phyloP scores from a whole-genome alignment of 225 moss, liverwort and hornwort genomes.

The Neckera pumila region DNA sequence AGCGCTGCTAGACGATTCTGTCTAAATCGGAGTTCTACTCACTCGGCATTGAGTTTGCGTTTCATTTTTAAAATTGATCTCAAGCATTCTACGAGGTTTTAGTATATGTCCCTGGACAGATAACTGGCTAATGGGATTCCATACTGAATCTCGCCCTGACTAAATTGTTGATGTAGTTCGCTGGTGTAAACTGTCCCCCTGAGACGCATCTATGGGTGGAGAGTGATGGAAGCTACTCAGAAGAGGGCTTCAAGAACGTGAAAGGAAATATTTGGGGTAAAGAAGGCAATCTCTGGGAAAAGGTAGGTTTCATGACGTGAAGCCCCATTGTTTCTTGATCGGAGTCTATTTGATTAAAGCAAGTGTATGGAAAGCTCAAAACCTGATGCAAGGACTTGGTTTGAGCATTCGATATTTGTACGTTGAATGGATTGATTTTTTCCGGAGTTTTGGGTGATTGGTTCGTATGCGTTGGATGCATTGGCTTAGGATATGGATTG shows the following conservation, averaged over 20 bases:
- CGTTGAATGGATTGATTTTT: background rate
- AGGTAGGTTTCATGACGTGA: constrained; percentile 11
- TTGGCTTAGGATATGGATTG: background rate
- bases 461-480: background rate
- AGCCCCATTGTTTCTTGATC: background rate
- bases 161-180: constrained; percentile 49
- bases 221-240: constrained; percentile 68
- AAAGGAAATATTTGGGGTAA: constrained; percentile 99
- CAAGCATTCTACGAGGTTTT: background rate
- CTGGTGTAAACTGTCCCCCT: constrained; percentile 79
- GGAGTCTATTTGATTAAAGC: background rate
- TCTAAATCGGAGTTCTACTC: background rate
- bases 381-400: background rate
- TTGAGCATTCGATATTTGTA: background rate
- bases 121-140: background rate
- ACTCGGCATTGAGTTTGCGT: background rate
- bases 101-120: background rate
- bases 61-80: background rate
- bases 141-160: background rate
- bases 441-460: background rate
- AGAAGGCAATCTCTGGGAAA: constrained; percentile 53
- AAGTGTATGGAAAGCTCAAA: background rate
- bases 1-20: background rate
- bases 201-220: constrained; percentile 90
- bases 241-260: constrained; percentile 75